These are phyloP conservation scores for Mycena sanguinolenta DNA, from an alignment of 768 basidiomycete genomes.

Conservation along the genomic window DNA sequence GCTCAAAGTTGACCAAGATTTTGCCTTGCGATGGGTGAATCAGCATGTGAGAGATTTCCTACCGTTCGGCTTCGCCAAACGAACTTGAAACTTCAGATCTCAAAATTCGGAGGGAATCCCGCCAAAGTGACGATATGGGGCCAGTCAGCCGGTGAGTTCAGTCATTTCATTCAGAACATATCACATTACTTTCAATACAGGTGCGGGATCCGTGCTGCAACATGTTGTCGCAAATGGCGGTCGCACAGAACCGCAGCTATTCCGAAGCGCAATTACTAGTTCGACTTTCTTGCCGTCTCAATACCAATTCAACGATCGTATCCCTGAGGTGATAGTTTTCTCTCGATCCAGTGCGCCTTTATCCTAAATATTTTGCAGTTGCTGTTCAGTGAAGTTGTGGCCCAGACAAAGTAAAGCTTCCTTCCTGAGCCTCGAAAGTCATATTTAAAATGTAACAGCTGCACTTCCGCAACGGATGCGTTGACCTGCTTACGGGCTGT, in stretches of 20 bases:
- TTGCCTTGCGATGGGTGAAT: slow-evolving; percentile 50
- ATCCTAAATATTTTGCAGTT: slow-evolving; percentile 8
- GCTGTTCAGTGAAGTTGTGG: slow-evolving; percentile 35
- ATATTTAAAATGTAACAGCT: slow-evolving; percentile 33
- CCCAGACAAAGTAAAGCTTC: slow-evolving; percentile 38
- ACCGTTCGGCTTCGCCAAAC: neutral
- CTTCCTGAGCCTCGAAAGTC: neutral
- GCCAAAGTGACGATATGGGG: slow-evolving; percentile 44
- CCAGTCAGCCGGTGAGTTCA: slow-evolving; percentile 36
- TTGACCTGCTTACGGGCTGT: slow-evolving; percentile 47
- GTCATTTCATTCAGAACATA: neutral
- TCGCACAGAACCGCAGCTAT: slow-evolving; percentile 48
- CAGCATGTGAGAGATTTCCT: slow-evolving; percentile 39
- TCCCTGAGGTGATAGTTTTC: slow-evolving; percentile 41
- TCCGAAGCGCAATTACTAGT: slow-evolving; percentile 49
- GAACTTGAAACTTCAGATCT: slow-evolving; percentile 29
- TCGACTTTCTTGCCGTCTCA: slow-evolving; percentile 51
- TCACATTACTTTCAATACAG: slow-evolving; percentile 23
- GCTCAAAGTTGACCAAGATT: slow-evolving; percentile 47
- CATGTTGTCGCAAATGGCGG: slow-evolving; percentile 50
- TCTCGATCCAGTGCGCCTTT: neutral
- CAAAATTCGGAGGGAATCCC: slow-evolving; percentile 41
- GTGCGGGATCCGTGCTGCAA: slow-evolving; percentile 51
- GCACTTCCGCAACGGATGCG: slow-evolving; percentile 39
- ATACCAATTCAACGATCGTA: slow-evolving; percentile 48